Base-by-base conservation (phyloP, 352 stramenopile species). In the Elongisporangium prolatum region DNA sequence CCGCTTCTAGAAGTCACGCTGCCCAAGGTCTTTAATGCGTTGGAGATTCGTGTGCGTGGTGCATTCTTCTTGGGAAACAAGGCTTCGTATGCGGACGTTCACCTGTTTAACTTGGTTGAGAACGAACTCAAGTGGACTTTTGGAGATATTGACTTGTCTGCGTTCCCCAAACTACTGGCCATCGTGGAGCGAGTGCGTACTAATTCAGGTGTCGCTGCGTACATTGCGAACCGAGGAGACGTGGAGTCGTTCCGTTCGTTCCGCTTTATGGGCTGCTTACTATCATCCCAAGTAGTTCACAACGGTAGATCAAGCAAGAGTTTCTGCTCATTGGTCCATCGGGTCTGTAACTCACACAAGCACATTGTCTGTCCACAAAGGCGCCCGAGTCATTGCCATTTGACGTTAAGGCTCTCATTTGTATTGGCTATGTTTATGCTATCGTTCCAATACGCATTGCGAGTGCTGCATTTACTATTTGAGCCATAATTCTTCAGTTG, bases 81-180 rank as follows among this genome's bases (percentile, higher is more conserved):
- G n/a, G n/a, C n/a, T n/a, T 1, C 56, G 18, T 61, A 69, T 18
- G 76, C 64, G 0, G 78, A 86, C 21, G 55, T 88, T 1, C 59
- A 72, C 37, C 22, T 84, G 18, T 85, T 84, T 50, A 66, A 85
- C 62, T 81, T 73, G 21, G 40, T 79, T 25, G 47, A 68, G 24
- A 80, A 81, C 59, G 50, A 50, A 8, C 34, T 87, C n/a, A 40
- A 52, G 20, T 50, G 60, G 50, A 63, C 54, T 13, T 69, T 63
- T 20, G 48, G 52, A 4, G 59, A 57, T 3, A 73, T 77, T 48
- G 52, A 63, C 8, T n/a, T 65, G 40, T 52, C 65, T 11, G 54
- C 56, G 24, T 86, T 71, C 55, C 63, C 78, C 0, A 87, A 87
- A 59, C 56, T 88, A 2, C 24, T 62, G 6, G 69, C 67, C n/a